Conservation (phyloP, 1,139 yeast species). For the Candida labiduridarum region DNA sequence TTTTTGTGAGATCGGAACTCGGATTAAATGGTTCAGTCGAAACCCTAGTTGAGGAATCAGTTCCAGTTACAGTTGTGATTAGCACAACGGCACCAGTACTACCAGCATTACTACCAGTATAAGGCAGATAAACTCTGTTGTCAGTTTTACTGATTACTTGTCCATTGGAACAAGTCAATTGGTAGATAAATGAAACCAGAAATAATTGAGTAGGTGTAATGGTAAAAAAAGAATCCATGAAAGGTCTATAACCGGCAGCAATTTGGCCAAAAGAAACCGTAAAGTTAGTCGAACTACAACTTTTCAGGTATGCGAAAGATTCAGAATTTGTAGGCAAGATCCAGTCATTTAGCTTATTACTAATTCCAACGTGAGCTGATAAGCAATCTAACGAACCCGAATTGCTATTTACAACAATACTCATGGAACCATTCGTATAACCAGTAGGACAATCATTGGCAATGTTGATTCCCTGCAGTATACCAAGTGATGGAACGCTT, state of each 20-base stretch:
- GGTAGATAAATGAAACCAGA: not conserved
- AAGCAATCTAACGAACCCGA: slow-evolving; percentile 50
- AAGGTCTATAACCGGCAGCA: slow-evolving; percentile 33
- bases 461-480: slow-evolving; percentile 17
- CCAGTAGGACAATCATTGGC: slow-evolving; percentile 27
- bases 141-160: not conserved
- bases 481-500: slow-evolving; percentile 16
- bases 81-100: slow-evolving; percentile 19
- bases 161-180: not conserved
- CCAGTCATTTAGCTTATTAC: slow-evolving; percentile 25
- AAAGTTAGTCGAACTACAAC: slow-evolving; percentile 18
- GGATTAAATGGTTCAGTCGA: slow-evolving; percentile 21
- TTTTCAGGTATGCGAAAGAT: slow-evolving; percentile 11
- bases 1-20: slow-evolving; percentile 17
- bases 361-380: slow-evolving; percentile 19
- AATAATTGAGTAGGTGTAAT: not conserved
- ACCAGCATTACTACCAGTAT: slow-evolving; percentile 16
- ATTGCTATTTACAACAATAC: slow-evolving; percentile 20
- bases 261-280: slow-evolving; percentile 20
- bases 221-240: slow-evolving; percentile 7
- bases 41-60: slow-evolving; percentile 19
- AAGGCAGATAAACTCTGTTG: slow-evolving; percentile 13
- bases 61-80: not conserved
- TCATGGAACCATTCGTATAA: slow-evolving; percentile 39
- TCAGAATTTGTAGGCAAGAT: slow-evolving; percentile 18